Evolutionary conservation across 2,329 filamentous ascomycete species (phyloP), one percentile per base, ranked within the genome.

Genomic region (Aspergillus flavus): DNA sequence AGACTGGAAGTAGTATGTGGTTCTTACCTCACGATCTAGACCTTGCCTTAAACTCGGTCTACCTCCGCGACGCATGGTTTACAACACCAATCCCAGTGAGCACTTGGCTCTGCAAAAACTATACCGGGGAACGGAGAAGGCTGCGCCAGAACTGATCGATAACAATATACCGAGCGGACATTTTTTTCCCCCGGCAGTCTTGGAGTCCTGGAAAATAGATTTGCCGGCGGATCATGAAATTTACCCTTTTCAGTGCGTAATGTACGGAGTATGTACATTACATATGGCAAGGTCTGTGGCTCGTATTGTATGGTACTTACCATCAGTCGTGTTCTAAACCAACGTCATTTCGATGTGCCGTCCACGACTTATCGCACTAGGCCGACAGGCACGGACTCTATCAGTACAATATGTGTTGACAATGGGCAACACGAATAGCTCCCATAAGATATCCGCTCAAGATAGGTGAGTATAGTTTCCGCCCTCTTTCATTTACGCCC

Each of bases 391-490:
- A 26, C 26, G 14, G 46, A 36, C 21, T 21, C 21, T 54, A 16
- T 39, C 16, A 58, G 21, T 58, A 62, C 68, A 73, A 69, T 63
- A 75, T 77, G 75, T 71, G 66, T 64, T 69, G 66, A 73, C 67
- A 56, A 91, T 91, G 89, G 89, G 89, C 54, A 91, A 90, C 76
- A 79, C 84, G 57, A 79, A 80, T 71, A 90, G 87, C 77, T 80
- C 85, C 61, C 84, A 86, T 73, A 91, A 88, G 77, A 87, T 91
- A 65, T 89, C 89, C 39, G 85, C 87, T 72, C 94, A 97, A 82
- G 94, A 98, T 82, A 93, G 93, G 94, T 96, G 76, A 72, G 86
- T 77, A 26, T 3, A 16, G 26, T 12, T 21, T 52, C 28, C 7
- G 11, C 7, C 28, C 23, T 57, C n/a, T 23, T 19, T 32, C 30